A percentile compares a stretch with the other conserved stretches of the same genome.
These are phyloP conservation scores for Erythrophleum fordii DNA, from an alignment of 306 rosid species.

Conservation along the genomic window DNA sequence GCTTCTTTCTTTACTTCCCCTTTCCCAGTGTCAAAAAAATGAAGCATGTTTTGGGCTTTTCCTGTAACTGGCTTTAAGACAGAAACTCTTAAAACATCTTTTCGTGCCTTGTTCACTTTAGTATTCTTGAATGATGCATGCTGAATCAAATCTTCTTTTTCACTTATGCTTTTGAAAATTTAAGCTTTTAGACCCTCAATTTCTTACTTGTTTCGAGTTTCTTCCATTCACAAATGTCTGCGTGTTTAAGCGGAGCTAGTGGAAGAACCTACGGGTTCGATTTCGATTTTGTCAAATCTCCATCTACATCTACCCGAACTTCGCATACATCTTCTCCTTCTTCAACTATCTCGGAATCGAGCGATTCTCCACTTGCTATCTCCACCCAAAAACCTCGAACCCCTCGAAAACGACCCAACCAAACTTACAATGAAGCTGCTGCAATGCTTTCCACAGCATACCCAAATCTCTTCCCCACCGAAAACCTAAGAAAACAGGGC, in stretches of 20 bases:
- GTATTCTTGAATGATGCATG: background rate
- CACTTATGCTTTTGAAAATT: background rate
- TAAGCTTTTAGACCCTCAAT: background rate
- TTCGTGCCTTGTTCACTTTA: background rate
- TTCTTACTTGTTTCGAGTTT: background rate
- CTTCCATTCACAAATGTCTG: slow-evolving; percentile 51
- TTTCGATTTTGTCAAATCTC: slow-evolving; percentile 63
- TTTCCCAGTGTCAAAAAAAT: background rate
- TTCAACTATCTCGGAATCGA: slow-evolving; percentile 67
- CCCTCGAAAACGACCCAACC: slow-evolving; percentile 82
- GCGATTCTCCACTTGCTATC: slow-evolving; percentile 56
- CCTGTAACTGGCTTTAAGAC: background rate
- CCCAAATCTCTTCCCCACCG: slow-evolving; percentile 67
- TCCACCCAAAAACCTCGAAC: slow-evolving; percentile 71
- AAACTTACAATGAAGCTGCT: slow-evolving; percentile 79
- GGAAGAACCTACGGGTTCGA: slow-evolving; percentile 68
- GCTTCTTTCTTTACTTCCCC: slow-evolving; percentile 12
- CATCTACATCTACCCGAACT: slow-evolving; percentile 53
- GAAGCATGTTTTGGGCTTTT: slow-evolving; percentile 26
- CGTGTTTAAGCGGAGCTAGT: slow-evolving; percentile 59
- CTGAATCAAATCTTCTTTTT: background rate
- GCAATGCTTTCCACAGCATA: slow-evolving; percentile 70
- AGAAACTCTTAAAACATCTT: background rate
- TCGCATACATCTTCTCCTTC: slow-evolving; percentile 65
- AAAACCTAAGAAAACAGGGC: slow-evolving; percentile 46